phyloP scores from a whole-genome alignment of 176 grass and related monocot species.

The Triticum turgidum region DNA sequence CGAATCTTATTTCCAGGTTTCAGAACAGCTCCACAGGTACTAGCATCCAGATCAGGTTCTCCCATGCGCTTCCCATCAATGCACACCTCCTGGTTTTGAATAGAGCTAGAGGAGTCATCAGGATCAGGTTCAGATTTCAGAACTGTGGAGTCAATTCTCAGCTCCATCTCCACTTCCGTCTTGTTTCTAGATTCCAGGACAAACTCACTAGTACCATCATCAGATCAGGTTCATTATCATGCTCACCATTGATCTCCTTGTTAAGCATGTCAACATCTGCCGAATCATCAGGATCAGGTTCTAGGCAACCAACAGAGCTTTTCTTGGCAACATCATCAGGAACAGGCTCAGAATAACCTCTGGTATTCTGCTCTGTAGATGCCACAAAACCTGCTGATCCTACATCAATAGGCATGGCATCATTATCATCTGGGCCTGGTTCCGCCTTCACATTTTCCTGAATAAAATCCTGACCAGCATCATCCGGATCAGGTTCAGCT shows the following conservation, averaged over 20 bases:
- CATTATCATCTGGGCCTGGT: conserved; percentile 34
- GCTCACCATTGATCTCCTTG: background rate
- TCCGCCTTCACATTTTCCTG: conserved; percentile 10
- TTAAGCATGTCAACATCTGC: conserved; percentile 34
- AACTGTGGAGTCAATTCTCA: background rate
- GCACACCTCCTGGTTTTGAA: conserved; percentile 24
- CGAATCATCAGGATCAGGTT: conserved; percentile 55
- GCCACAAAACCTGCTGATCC: conserved; percentile 11
- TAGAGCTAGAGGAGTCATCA: conserved; percentile 48
- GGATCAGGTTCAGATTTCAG: conserved; percentile 37
- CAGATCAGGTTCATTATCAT: conserved; percentile 36
- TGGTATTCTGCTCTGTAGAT: conserved; percentile 7
- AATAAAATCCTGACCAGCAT: conserved; percentile 17
- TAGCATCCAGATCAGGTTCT: conserved; percentile 53
- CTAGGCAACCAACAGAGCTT: conserved; percentile 9
- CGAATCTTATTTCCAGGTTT: conserved; percentile 29
- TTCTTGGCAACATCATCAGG: conserved; percentile 28
- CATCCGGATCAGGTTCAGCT: conserved; percentile 37
- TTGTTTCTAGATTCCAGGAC: conserved; percentile 29
- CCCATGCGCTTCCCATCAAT: conserved; percentile 14
- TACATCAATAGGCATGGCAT: conserved; percentile 41
- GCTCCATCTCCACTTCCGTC: conserved; percentile 33
- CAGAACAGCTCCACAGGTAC: background rate
- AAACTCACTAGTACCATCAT: conserved; percentile 30
- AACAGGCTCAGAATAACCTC: conserved; percentile 38